Conservation (phyloP, 2,329 filamentous ascomycete species). For the Balansia obtecta region DNA sequence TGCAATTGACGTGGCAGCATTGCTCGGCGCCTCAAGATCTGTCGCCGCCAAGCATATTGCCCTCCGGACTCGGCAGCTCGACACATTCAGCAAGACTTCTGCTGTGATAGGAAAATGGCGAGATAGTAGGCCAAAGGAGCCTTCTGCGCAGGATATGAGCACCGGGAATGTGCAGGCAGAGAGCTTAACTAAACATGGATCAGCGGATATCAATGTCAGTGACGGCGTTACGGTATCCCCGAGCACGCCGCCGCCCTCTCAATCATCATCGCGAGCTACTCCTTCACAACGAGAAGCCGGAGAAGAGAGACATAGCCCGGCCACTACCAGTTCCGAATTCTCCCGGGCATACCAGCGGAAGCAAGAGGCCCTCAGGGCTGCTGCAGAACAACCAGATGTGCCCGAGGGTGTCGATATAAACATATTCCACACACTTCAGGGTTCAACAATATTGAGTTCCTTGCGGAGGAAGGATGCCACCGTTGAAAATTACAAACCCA, state of each 20-base stretch:
- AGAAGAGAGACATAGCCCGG: neutral
- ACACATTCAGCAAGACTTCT: constrained; percentile 35
- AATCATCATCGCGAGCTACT: neutral
- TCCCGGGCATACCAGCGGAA: constrained; percentile 6
- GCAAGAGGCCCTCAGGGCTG: constrained; percentile 1
- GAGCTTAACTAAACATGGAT: neutral
- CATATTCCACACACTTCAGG: constrained; percentile 34
- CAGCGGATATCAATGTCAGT: neutral
- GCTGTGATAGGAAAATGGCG: constrained; percentile 27
- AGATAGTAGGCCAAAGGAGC: constrained; percentile 3
- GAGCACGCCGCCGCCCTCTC: neutral
- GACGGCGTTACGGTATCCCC: neutral
- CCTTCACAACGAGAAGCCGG: neutral
- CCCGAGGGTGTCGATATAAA: constrained; percentile 32
- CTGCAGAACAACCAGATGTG: constrained; percentile 19
- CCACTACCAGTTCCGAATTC: neutral
- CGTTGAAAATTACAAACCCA: constrained; percentile 5
- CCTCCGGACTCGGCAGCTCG: constrained; percentile 41
- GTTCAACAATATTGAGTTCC: constrained; percentile 31
- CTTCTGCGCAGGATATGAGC: neutral
- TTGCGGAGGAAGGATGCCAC: constrained; percentile 15
- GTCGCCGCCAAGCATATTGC: constrained; percentile 52
- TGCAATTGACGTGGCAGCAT: constrained; percentile 55
- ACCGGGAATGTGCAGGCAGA: neutral
- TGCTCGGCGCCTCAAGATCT: constrained; percentile 56